A percentile compares a stretch with the other conserved stretches of the same genome.
Evolutionary conservation across 768 basidiomycete species (phyloP).

Genomic region (Chalciporus piperatus): DNA sequence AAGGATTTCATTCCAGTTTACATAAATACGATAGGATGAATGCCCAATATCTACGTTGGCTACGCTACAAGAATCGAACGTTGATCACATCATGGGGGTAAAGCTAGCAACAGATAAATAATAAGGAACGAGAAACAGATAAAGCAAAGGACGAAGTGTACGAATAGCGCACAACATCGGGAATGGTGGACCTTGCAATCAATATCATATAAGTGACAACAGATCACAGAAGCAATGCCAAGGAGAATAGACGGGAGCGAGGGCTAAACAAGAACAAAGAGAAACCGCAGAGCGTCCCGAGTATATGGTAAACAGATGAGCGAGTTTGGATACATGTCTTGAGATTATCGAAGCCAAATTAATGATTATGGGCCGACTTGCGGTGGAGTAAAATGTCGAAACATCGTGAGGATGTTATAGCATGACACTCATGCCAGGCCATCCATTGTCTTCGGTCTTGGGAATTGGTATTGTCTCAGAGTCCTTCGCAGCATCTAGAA

Average conservation of each 20-base stretch:
- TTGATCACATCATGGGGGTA: conserved; percentile 9
- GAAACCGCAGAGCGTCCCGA: conserved; percentile 30
- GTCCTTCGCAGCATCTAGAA: conserved; percentile 35
- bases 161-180: not conserved
- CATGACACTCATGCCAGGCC: conserved; percentile 33
- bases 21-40: conserved; percentile 28
- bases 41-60: conserved; percentile 27
- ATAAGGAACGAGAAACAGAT: conserved; percentile 8
- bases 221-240: not conserved
- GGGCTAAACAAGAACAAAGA: conserved; percentile 12
- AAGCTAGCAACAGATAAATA: conserved; percentile 4
- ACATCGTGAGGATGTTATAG: conserved; percentile 21
- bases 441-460: conserved; percentile 33
- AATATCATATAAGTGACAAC: conserved; percentile 26
- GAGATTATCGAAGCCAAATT: conserved; percentile 26
- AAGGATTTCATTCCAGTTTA: conserved; percentile 18
- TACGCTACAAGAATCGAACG: conserved; percentile 29
- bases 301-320: conserved; percentile 23
- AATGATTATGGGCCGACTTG: conserved; percentile 15
- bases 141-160: conserved; percentile 9
- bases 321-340: conserved; percentile 15
- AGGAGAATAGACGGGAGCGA: conserved; percentile 6
- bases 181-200: conserved; percentile 14
- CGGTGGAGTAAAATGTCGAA: conserved; percentile 3
- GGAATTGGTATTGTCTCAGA: conserved; percentile 19